These are phyloP conservation scores for Penicillium sp. DNA, from an alignment of 2,329 filamentous ascomycete species.

Conservation along the genomic window DNA sequence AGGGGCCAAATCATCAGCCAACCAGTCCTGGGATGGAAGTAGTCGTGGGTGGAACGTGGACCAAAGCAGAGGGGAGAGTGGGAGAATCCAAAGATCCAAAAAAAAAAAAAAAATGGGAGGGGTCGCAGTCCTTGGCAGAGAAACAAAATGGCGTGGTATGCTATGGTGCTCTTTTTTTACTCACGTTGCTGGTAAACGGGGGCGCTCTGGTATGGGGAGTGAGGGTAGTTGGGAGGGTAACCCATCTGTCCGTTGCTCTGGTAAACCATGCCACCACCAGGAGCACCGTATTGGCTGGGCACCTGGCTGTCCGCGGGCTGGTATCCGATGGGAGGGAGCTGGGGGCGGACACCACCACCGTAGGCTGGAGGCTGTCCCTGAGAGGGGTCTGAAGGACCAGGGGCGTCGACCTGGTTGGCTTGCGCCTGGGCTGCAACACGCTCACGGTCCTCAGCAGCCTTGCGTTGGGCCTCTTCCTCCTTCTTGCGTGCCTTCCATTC, in stretches of 20 bases:
- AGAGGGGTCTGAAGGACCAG: slow-evolving; percentile 53
- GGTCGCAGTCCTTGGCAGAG: slow-evolving; percentile 26
- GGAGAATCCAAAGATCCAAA: slow-evolving; percentile 7
- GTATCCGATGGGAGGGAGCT: slow-evolving; percentile 77
- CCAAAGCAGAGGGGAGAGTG: slow-evolving; percentile 16
- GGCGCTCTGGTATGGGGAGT: slow-evolving; percentile 56
- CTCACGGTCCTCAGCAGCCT: slow-evolving; percentile 83
- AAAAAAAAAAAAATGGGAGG: no score
- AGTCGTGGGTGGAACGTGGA: slow-evolving; percentile 4
- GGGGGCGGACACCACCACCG: slow-evolving; percentile 60
- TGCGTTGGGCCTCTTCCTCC: slow-evolving; percentile 90
- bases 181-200: slow-evolving; percentile 57
- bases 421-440: slow-evolving; percentile 64
- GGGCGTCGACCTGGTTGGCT: slow-evolving; percentile 50
- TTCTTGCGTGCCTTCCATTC: slow-evolving; percentile 99
- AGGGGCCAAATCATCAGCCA: slow-evolving; percentile 30
- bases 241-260: slow-evolving; percentile 54
- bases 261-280: slow-evolving; percentile 54
- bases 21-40: slow-evolving; percentile 18
- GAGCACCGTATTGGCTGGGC: slow-evolving; percentile 67
- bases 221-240: slow-evolving; percentile 53
- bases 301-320: slow-evolving; percentile 61
- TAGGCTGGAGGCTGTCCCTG: slow-evolving; percentile 51
- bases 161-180: slow-evolving; percentile 33
- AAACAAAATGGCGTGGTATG: slow-evolving; percentile 21